Percentiles rank a stretch among this genome's conserved stretches.
phyloP scores from a whole-genome alignment of 1,139 yeast genomes.

The Candida sanyaensis region DNA sequence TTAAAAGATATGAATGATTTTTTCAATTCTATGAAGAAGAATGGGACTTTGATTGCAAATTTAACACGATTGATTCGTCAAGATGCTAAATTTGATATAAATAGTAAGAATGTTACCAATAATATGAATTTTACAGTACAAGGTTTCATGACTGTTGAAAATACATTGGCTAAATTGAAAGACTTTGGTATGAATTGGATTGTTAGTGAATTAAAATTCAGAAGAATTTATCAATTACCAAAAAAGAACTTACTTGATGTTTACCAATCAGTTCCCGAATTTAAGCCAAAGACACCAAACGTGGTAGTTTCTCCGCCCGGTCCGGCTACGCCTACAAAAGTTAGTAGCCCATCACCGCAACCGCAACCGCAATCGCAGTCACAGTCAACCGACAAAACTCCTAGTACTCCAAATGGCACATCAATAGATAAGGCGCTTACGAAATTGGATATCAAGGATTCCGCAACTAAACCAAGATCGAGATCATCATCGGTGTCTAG shows the following conservation, averaged over 20 bases:
- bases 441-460: slow-evolving; percentile 19
- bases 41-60: slow-evolving; percentile 53
- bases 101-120: slow-evolving; percentile 39
- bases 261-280: slow-evolving; percentile 17
- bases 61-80: slow-evolving; percentile 52
- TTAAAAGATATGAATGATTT: slow-evolving; percentile 42
- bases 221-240: slow-evolving; percentile 37
- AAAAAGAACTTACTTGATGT: slow-evolving; percentile 22
- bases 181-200: slow-evolving; percentile 42
- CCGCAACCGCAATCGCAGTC: slow-evolving; percentile 1
- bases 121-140: slow-evolving; percentile 39
- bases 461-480: slow-evolving; percentile 20
- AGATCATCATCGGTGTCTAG: slow-evolving; percentile 34
- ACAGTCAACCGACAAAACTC: neutral
- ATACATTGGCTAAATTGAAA: slow-evolving; percentile 25
- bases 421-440: slow-evolving; percentile 11
- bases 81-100: slow-evolving; percentile 38
- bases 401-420: slow-evolving; percentile 2
- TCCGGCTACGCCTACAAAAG: neutral
- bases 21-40: slow-evolving; percentile 50
- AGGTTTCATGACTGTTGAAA: slow-evolving; percentile 27
- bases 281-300: slow-evolving; percentile 5
- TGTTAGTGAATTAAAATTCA: slow-evolving; percentile 35
- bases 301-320: neutral
- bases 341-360: neutral